Evolutionary conservation across 305 asterid genomes (phyloP).

Genomic region (Fraxinus platypoda): DNA sequence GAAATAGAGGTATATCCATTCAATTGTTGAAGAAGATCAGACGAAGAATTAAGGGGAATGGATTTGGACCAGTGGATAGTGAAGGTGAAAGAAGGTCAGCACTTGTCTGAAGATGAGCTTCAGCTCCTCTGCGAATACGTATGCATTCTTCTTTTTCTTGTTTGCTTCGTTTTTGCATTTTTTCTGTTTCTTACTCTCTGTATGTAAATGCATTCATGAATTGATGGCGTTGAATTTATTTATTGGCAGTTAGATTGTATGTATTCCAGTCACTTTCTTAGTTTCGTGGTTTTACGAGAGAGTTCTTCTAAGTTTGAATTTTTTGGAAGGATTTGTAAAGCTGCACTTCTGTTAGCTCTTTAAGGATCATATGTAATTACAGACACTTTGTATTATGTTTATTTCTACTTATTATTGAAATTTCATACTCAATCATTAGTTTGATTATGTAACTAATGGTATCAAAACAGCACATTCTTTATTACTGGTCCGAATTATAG

Average conservation of each 20-base stretch:
- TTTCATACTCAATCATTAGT: not conserved
- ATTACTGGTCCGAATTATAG: not conserved
- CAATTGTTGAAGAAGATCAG: not conserved
- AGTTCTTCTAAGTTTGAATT: not conserved
- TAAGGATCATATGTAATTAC: not conserved
- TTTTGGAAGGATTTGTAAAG: not conserved
- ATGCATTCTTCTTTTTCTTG: conserved; percentile 24
- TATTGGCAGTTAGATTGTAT: conserved; percentile 27
- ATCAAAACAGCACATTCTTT: not conserved
- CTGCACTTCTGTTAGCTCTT: not conserved
- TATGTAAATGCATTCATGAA: conserved; percentile 1
- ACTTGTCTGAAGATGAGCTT: conserved; percentile 96
- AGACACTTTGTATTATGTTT: not conserved
- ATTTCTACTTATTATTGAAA: not conserved
- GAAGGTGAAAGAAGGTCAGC: conserved; percentile 88
- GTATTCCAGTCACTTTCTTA: not conserved
- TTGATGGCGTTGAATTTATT: not conserved
- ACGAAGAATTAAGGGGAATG: conserved; percentile 39
- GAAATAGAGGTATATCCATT: not conserved
- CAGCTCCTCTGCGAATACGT: conserved; percentile 99
- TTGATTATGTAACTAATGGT: not conserved
- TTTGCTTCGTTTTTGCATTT: not conserved
- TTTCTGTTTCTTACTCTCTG: not conserved
- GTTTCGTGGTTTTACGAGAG: not conserved
- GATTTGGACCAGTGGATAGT: conserved; percentile 92